phyloP scores from a whole-genome alignment of 768 basidiomycete genomes.

The Suillus alpinus region DNA sequence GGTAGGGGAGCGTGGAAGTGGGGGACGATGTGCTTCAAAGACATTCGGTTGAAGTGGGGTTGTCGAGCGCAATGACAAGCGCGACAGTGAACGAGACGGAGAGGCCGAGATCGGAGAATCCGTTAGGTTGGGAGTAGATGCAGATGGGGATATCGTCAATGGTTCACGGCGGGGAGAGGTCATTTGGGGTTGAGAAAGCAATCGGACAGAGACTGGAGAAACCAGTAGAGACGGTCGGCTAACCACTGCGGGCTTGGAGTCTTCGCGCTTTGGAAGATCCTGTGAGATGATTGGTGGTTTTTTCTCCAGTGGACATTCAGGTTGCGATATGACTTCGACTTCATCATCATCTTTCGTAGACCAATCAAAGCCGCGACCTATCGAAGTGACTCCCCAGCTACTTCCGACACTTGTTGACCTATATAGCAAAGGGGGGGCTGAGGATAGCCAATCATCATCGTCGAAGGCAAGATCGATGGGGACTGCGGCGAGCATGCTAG shows the following conservation, averaged over 20 bases:
- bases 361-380: slow-evolving; percentile 84
- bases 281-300: slow-evolving; percentile 8
- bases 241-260: slow-evolving; percentile 10
- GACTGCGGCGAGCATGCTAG: slow-evolving; percentile 55
- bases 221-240: slow-evolving; percentile 13
- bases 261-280: slow-evolving; percentile 13
- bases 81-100: slow-evolving; percentile 23
- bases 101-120: slow-evolving; percentile 28
- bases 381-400: slow-evolving; percentile 84
- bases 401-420: slow-evolving; percentile 65
- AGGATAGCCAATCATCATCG: slow-evolving; percentile 66
- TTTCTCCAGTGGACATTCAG: slow-evolving; percentile 8
- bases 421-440: slow-evolving; percentile 50
- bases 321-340: slow-evolving; percentile 6
- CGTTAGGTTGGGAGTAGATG: slow-evolving; percentile 27
- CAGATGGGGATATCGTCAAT: slow-evolving; percentile 26
- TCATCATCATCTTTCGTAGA: slow-evolving; percentile 39
- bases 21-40: slow-evolving; percentile 23
- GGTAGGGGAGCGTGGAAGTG: slow-evolving; percentile 48
- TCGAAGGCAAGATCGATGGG: slow-evolving; percentile 63
- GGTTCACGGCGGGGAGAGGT: slow-evolving; percentile 24
- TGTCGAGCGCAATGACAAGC: neutral
- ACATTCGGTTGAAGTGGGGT: slow-evolving; percentile 18
- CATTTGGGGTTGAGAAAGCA: slow-evolving; percentile 25
- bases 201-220: slow-evolving; percentile 13